phyloP scores from a whole-genome alignment of 2,329 filamentous ascomycete genomes.

The Aspergillus transmontanensis region DNA sequence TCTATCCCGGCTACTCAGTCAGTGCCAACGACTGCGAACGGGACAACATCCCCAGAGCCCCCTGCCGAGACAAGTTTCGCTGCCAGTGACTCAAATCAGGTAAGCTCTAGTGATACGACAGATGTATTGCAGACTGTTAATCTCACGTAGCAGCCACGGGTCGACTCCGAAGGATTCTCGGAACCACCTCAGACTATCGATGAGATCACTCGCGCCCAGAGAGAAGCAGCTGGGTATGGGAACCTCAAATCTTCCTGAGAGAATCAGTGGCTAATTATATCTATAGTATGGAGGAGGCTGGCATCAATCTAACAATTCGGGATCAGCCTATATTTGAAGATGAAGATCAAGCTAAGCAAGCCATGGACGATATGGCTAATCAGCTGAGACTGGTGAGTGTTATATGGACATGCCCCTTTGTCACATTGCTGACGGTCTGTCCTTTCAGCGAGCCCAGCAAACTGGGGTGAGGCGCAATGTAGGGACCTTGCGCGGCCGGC shows the following conservation, averaged over 20 bases:
- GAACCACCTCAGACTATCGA: constrained; percentile 45
- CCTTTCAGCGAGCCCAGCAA: constrained; percentile 46
- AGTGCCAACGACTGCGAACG: constrained; percentile 31
- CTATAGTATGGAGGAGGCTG: constrained; percentile 44
- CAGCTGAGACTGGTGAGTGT: constrained; percentile 48
- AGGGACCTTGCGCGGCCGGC: constrained; percentile 80
- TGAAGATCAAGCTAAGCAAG: constrained; percentile 51
- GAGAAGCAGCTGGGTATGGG: constrained; percentile 45
- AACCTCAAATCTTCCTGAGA: neutral
- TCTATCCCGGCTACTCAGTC: constrained; percentile 25
- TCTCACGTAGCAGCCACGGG: constrained; percentile 23
- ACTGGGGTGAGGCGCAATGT: constrained; percentile 65
- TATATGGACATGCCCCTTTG: neutral
- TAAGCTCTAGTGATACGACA: constrained; percentile 12
- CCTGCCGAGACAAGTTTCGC: constrained; percentile 20
- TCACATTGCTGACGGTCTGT: constrained; percentile 20
- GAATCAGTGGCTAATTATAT: constrained; percentile 19
- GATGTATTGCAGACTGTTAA: constrained; percentile 15
- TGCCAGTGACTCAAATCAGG: constrained; percentile 27
- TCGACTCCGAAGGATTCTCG: constrained; percentile 46
- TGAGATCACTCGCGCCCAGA: constrained; percentile 48
- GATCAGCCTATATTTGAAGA: constrained; percentile 54
- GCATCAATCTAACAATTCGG: constrained; percentile 51
- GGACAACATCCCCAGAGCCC: constrained; percentile 21
- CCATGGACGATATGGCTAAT: constrained; percentile 52